Percentiles rank a stretch among this genome's conserved stretches.
Evolutionary conservation across 805 yeast genomes (phyloP).

Genomic region (Suhomyces faveliae): DNA sequence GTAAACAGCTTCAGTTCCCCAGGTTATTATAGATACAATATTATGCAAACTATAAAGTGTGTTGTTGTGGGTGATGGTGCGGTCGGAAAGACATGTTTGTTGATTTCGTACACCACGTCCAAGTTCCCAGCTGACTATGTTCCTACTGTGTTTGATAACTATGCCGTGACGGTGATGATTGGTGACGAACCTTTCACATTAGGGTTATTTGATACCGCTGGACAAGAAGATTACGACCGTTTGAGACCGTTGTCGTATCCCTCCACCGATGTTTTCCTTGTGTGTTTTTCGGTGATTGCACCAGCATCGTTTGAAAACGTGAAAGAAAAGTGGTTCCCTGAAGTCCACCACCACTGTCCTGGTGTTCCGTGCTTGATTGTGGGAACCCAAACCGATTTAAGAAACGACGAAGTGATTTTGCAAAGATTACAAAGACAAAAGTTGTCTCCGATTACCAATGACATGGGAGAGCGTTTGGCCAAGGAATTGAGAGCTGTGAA

Average conservation of each 20-base stretch:
- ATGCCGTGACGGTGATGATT: slow-evolving; percentile 91
- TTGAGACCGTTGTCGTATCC: slow-evolving; percentile 95
- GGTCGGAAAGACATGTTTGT: slow-evolving; percentile 94
- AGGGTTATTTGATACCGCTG: slow-evolving; percentile 98
- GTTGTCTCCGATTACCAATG: slow-evolving; percentile 78
- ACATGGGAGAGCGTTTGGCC: slow-evolving; percentile 90
- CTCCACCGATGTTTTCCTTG: slow-evolving; percentile 93
- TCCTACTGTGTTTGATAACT: slow-evolving; percentile 97
- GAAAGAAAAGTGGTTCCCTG: slow-evolving; percentile 98
- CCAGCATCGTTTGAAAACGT: slow-evolving; percentile 98
- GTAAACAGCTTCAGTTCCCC: no score
- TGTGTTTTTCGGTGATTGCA: slow-evolving; percentile 93
- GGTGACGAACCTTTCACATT: slow-evolving; percentile 98
- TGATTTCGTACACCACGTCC: slow-evolving; percentile 93
- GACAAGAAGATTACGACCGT: slow-evolving; percentile 98
- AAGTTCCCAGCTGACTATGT: slow-evolving; percentile 98
- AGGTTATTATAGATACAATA: no score
- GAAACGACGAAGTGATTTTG: slow-evolving; percentile 88
- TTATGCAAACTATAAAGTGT: slow-evolving; percentile 74
- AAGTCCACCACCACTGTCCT: slow-evolving; percentile 94
- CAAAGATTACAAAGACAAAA: slow-evolving; percentile 90
- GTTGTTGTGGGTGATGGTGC: slow-evolving; percentile 99
- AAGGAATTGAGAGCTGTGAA: slow-evolving; percentile 93
- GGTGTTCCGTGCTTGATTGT: slow-evolving; percentile 96
- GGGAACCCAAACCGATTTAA: slow-evolving; percentile 93